Evolutionary conservation across 768 basidiomycete genomes (phyloP).

Genomic region (Boletus pseudopeckii): DNA sequence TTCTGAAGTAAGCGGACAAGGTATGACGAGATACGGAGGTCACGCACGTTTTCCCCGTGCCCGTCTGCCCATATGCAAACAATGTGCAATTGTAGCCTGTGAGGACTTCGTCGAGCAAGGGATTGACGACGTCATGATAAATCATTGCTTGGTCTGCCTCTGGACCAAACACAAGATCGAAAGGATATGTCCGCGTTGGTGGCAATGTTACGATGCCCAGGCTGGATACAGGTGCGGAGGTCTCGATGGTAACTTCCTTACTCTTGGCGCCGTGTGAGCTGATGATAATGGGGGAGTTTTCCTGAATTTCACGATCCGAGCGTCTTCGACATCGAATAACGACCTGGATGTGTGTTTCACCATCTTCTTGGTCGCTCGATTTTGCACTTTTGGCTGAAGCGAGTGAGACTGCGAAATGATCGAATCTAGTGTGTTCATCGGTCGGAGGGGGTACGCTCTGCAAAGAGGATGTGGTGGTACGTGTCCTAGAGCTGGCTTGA

Average conservation of each 20-base stretch:
- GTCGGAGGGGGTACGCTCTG: slow-evolving; percentile 25
- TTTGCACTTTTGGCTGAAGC: slow-evolving; percentile 28
- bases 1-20: slow-evolving; percentile 9
- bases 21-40: not conserved
- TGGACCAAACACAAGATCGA: slow-evolving; percentile 94
- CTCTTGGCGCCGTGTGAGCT: slow-evolving; percentile 72
- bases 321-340: slow-evolving; percentile 86
- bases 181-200: slow-evolving; percentile 84
- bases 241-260: slow-evolving; percentile 78
- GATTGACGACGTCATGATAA: slow-evolving; percentile 89
- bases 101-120: slow-evolving; percentile 92
- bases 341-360: slow-evolving; percentile 88
- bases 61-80: slow-evolving; percentile 98
- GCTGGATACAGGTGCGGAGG: slow-evolving; percentile 62
- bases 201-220: slow-evolving; percentile 73
- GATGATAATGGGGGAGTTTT: slow-evolving; percentile 86
- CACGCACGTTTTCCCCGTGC: slow-evolving; percentile 95
- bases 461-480: slow-evolving; percentile 42
- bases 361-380: slow-evolving; percentile 33
- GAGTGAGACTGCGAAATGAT: slow-evolving; percentile 26
- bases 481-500: slow-evolving; percentile 41
- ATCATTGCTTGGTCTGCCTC: slow-evolving; percentile 95
- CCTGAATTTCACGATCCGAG: slow-evolving; percentile 79
- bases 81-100: slow-evolving; percentile 96
- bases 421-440: slow-evolving; percentile 16